Base-by-base conservation (phyloP, 495 filamentous ascomycete species). In the Massariosphaeria phaeospora region DNA sequence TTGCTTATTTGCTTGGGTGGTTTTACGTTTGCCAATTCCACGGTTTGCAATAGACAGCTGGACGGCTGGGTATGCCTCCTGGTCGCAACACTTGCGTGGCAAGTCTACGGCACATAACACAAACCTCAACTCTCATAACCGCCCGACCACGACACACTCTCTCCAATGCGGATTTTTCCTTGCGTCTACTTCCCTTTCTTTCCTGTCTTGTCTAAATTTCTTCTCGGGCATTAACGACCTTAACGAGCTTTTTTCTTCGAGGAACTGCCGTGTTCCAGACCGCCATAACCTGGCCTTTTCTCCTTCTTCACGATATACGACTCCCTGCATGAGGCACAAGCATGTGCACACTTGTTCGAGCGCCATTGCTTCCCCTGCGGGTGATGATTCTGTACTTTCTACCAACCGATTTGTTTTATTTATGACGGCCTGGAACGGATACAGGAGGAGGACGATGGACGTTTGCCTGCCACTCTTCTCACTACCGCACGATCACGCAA, bases 341-440 rank as follows among this genome's bases (percentile, higher is more conserved):
- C 59, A 62, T 56, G 31, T 47, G 57, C 57, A 39, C 43, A 55
- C 39, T 33, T 35, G n/a, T 30, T 45, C 34, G 23, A 47, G 47
- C 41, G 40, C 39, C 39, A 34, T 36, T 47, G 52, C 53, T 44
- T 51, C 48, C 52, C 46, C 57, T 52, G 59, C 54, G 54, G 59
- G 59, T 58, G 54, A 63, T 50, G 59, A 63, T 58, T 58, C 50
- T 63, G 59, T 63, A 63, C 44, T 57, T 58, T 63, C 59, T 63
- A 63, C 49, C 13, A 53, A 23, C 42, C 29, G 26, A 40, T 31
- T 52, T 57, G 33, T 42, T 58, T 47, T 58, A 44, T 55, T 63
- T 52, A 41, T 49, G 21, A 63, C 50, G 54, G 48, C 55, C 55
- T 57, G 54, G 45, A 48, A 57, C 45, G 38, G 48, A 36, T 21